Evolutionary conservation across 441 rosid genomes (phyloP).

Genomic region (Brassica hybrid): DNA sequence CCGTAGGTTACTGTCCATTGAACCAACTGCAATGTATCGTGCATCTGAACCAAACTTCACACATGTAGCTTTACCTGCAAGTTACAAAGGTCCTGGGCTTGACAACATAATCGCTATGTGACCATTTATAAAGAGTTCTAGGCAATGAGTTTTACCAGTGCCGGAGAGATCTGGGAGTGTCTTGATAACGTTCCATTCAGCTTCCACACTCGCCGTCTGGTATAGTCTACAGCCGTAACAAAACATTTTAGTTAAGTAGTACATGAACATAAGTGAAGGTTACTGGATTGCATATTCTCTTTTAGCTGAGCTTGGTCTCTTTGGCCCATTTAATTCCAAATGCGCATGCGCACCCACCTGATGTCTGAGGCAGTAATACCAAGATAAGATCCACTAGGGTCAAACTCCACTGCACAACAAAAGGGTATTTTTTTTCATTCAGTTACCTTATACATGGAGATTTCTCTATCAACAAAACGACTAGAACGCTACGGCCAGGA

Average conservation of each 20-base stretch:
- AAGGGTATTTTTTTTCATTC: neutral
- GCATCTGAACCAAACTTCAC: conserved; percentile 84
- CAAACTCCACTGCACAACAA: conserved; percentile 75
- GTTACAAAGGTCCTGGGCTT: neutral
- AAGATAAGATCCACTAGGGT: conserved; percentile 82
- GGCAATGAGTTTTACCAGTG: conserved; percentile 55
- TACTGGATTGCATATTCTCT: neutral
- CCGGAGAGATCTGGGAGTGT: conserved; percentile 89
- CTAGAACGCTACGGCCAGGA: neutral
- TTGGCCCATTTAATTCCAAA: neutral
- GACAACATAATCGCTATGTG: neutral
- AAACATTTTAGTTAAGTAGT: conserved; percentile 33
- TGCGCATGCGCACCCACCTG: conserved; percentile 50
- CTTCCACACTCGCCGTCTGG: conserved; percentile 87
- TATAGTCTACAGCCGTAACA: conserved; percentile 50
- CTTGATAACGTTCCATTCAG: conserved; percentile 87
- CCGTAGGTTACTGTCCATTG: conserved; percentile 90
- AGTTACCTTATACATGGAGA: conserved; percentile 4
- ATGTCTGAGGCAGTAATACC: conserved; percentile 82
- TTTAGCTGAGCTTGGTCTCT: conserved; percentile 1
- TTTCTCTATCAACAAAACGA: conserved; percentile 3
- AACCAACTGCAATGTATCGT: conserved; percentile 76
- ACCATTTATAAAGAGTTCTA: too few species aligned
- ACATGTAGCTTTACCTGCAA: conserved; percentile 71
- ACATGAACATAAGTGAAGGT: too few species aligned